These are phyloP conservation scores for Drechslerella coelobrocha DNA, from an alignment of 2,329 filamentous ascomycete species.

Conservation along the genomic window DNA sequence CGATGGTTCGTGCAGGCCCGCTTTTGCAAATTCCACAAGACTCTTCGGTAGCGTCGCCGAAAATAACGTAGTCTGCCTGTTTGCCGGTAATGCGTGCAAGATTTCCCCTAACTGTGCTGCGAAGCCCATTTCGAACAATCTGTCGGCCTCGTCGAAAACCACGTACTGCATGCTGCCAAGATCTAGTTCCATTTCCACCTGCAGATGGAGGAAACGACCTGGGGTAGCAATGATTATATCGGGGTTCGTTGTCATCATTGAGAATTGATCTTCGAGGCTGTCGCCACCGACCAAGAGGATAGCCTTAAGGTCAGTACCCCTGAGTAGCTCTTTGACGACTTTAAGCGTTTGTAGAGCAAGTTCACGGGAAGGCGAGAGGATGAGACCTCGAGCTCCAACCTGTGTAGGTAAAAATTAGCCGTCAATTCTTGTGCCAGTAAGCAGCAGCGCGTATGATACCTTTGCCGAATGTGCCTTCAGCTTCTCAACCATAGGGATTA, in stretches of 20 bases:
- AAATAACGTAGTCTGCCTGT: conserved; percentile 89
- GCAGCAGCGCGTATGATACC: conserved; percentile 55
- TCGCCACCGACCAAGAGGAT: conserved; percentile 93
- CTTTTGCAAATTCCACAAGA: conserved; percentile 92
- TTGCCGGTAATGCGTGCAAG: conserved; percentile 81
- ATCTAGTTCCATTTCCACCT: conserved; percentile 94
- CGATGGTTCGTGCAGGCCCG: conserved; percentile 88
- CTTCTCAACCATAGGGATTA: conserved; percentile 97
- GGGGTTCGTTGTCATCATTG: conserved; percentile 88
- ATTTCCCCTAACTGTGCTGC: conserved; percentile 92
- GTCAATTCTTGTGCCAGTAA: background rate
- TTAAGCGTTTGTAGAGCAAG: conserved; percentile 93
- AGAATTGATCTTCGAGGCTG: conserved; percentile 92
- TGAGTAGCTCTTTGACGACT: conserved; percentile 91
- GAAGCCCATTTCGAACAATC: conserved; percentile 98
- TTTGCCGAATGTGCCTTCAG: conserved; percentile 85
- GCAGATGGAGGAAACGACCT: conserved; percentile 92
- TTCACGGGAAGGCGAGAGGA: conserved; percentile 91
- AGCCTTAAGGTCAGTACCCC: conserved; percentile 88
- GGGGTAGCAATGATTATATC: conserved; percentile 92
- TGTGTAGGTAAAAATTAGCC: conserved; percentile 6
- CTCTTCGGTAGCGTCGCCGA: conserved; percentile 94
- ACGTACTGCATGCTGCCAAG: conserved; percentile 91
- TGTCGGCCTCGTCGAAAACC: conserved; percentile 96
- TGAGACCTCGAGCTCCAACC: conserved; percentile 81